Conservation (phyloP, 768 basidiomycete genomes). For the Russula olivacea region DNA sequence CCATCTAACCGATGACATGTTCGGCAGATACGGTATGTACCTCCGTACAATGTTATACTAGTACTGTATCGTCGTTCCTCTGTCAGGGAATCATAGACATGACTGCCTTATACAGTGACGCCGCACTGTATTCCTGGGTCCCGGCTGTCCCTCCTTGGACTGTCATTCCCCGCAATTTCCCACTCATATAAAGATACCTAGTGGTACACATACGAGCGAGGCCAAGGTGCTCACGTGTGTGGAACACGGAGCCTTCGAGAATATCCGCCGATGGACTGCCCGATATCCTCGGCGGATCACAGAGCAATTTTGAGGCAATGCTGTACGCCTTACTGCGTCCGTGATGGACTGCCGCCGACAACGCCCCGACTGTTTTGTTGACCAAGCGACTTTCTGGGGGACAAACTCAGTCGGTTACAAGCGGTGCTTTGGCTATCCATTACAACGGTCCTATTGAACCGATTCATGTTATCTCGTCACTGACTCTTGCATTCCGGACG, state of each 20-base stretch:
- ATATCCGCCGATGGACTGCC: background rate
- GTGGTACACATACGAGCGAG: background rate
- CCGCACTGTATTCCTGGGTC: background rate
- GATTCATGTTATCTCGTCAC: background rate
- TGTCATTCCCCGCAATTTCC: background rate
- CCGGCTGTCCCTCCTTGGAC: background rate
- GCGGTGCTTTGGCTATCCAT: background rate
- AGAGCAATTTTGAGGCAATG: background rate
- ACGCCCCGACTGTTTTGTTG: background rate
- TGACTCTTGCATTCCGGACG: too few relatives aligned
- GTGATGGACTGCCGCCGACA: background rate
- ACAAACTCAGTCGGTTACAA: background rate
- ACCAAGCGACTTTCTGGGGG: background rate
- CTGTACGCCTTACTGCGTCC: background rate
- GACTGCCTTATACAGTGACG: background rate
- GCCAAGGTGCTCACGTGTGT: background rate
- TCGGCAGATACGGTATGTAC: background rate
- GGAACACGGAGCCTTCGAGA: background rate
- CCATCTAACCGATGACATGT: background rate
- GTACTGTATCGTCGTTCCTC: background rate
- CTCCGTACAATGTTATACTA: background rate
- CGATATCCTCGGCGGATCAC: background rate
- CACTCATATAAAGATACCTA: background rate
- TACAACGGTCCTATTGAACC: background rate
- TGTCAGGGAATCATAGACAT: background rate